Base-by-base conservation (phyloP, 176 grass and related monocot genomes). In the Eragrostis curvula region DNA sequence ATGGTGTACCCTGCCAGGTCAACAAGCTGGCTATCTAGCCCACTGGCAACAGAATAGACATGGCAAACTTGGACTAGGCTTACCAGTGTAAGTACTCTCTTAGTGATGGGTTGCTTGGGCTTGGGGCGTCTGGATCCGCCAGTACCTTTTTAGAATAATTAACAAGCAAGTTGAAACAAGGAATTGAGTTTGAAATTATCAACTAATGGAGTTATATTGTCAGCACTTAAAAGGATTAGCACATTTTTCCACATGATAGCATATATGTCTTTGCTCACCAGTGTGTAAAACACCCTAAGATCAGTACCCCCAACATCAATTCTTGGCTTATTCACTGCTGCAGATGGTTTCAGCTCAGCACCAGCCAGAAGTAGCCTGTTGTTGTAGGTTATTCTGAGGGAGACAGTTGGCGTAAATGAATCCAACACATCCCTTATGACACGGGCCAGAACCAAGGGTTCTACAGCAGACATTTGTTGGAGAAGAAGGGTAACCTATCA, bases 21-120 rank as follows among this genome's bases (percentile, higher is more conserved):
- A 4, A 1, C 6, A 5, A 12, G 25, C 21, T 55, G 15, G 8
- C 63, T 41, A 36, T 60, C 21, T 82, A 73, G 56, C 15, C 32
- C 30, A 41, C 8, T 15, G 5, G 5, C 25, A 70, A 59, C 59
- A 21, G 13, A 70, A 84, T 61, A 36, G 21, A 67, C 47, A 75
- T 20, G 39, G 40, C 27, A 72, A 74, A 74, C 23, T 40, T 48
- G 62, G 20, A 51, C 53, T 56, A 36, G 12, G 28, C 52, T 89
- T 81, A 94, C 89, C 87, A 91, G 59, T 94, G 87, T 40, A 94
- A 74, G 56, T 91, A 94, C 36, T 94, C 92, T 23, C 87, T 89
- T 42, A 91, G 68, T 77, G 65, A 85, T 52, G 89, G 89, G 17
- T 91, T 85, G 44, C 89, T 94, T 78, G 92, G 92, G 62, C 86